These are phyloP conservation scores for Solanum hybrid DNA, from an alignment of 305 asterid genomes.

Conservation along the genomic window DNA sequence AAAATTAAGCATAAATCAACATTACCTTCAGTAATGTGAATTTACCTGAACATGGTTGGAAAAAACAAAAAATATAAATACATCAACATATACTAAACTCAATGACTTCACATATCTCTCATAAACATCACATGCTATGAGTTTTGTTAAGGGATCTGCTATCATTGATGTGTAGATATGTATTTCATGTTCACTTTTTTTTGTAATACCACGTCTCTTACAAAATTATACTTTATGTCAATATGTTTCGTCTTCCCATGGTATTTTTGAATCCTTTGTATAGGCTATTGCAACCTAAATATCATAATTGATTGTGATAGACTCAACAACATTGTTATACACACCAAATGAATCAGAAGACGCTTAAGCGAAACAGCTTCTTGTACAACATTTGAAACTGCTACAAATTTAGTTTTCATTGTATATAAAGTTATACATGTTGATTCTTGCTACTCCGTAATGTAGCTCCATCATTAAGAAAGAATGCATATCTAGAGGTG, in stretches of 20 bases:
- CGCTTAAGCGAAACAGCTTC: neutral
- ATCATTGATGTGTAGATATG: neutral
- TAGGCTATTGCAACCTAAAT: neutral
- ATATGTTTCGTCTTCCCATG: neutral
- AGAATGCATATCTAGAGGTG: neutral
- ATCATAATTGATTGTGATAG: neutral
- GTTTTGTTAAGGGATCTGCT: neutral
- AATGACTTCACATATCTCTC: neutral
- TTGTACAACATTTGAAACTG: neutral
- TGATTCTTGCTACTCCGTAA: neutral
- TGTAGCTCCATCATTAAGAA: neutral
- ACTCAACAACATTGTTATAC: neutral
- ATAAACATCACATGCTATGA: neutral
- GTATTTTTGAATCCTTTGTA: neutral
- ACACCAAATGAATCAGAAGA: neutral
- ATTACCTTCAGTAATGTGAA: neutral
- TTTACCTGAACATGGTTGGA: neutral
- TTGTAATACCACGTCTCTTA: neutral
- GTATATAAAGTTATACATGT: neutral
- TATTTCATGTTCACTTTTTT: neutral
- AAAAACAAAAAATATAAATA: too few species aligned
- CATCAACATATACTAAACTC: neutral
- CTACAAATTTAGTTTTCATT: neutral
- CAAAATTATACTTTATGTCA: too few species aligned
- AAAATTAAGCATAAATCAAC: neutral